Evolutionary conservation across 371 early-diverging fungal species (phyloP), one percentile per base, ranked within the genome.

Genomic region (Lichtheimia corymbifera): DNA sequence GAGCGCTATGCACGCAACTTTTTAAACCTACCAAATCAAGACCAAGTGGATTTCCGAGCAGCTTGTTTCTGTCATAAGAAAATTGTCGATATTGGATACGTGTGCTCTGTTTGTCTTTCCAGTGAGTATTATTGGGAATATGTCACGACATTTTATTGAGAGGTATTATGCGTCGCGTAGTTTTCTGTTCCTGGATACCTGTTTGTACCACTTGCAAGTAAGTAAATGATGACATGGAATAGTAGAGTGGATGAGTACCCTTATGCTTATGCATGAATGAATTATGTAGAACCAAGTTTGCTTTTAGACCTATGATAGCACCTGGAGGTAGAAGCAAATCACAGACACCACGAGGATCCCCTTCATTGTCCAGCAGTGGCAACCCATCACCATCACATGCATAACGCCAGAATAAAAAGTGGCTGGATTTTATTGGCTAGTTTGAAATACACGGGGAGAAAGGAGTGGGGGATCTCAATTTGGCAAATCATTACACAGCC

Each of bases 81-180:
- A 50, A 89, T 94, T 56, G 89, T 96, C 2, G 92, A 94, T 64
- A 84, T 95, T 52, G 98, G 95, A 0, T 96, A 85, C 73, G 97
- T 98, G 2, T 98, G 98, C 71, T 95, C 96, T 0, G 96, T 97
- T 4, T 98, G 98, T 67, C 68, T 98, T 30, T 95, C 98, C n/a
- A 93, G 93, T 92, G 83, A 73, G 83, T 73, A 45, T 5, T 30
- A 24, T 45, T 45, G 45, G 45, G 40, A 5, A n/a, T 18, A 15
- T 11, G 14, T 28, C 1, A 35, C 4, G 6, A 3, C 15, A 4
- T 14, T 24, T n/a, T 14, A 2, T 50, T 18, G 22, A 22, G 1
- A 1, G 22, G 22, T 22, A 35, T 50, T 22, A 35, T 50, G 14
- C 27, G 3, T 30, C 41, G 25, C 3, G 24, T 28, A 90, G 89